A percentile compares a stretch with the other conserved stretches of the same genome.
These are phyloP conservation scores for Phytophthora lateralis DNA, from an alignment of 352 stramenopile species.

Conservation along the genomic window DNA sequence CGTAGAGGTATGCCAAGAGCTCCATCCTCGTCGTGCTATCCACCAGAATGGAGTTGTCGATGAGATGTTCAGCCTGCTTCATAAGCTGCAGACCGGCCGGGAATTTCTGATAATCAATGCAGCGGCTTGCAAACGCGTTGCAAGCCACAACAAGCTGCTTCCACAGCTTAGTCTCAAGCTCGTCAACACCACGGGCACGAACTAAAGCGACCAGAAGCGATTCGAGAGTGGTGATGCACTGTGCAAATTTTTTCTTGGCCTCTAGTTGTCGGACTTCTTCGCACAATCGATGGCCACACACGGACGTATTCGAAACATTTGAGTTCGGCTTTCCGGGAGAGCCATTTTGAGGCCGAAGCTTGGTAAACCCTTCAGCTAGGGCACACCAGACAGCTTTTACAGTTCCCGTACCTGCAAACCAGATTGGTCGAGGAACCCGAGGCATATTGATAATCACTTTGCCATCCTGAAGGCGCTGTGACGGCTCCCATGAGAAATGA, in stretches of 20 bases:
- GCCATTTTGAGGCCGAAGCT: constrained; percentile 12
- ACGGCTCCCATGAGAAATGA: constrained; percentile 75
- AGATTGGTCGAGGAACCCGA: constrained; percentile 79
- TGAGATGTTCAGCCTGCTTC: constrained; percentile 74
- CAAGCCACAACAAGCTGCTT: constrained; percentile 91
- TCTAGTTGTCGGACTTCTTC: constrained; percentile 84
- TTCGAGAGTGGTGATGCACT: constrained; percentile 85
- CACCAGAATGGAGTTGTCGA: constrained; percentile 81
- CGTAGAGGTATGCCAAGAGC: constrained; percentile 82
- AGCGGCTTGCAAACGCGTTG: constrained; percentile 88
- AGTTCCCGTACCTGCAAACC: constrained; percentile 82
- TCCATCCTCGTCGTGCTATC: constrained; percentile 55
- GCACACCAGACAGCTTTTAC: constrained; percentile 86
- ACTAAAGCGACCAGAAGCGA: constrained; percentile 75
- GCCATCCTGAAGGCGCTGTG: constrained; percentile 55
- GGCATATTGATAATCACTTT: constrained; percentile 85
- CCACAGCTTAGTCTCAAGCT: constrained; percentile 82
- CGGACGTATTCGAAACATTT: constrained; percentile 1
- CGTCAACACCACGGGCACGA: constrained; percentile 51
- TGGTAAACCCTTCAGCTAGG: constrained; percentile 58
- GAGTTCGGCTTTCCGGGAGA: neutral
- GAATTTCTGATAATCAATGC: constrained; percentile 85
- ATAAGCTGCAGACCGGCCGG: constrained; percentile 82
- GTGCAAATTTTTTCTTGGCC: constrained; percentile 72
- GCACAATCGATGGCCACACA: constrained; percentile 73